Evolutionary conservation across 768 basidiomycete species (phyloP).

Genomic region (Russula vinacea): DNA sequence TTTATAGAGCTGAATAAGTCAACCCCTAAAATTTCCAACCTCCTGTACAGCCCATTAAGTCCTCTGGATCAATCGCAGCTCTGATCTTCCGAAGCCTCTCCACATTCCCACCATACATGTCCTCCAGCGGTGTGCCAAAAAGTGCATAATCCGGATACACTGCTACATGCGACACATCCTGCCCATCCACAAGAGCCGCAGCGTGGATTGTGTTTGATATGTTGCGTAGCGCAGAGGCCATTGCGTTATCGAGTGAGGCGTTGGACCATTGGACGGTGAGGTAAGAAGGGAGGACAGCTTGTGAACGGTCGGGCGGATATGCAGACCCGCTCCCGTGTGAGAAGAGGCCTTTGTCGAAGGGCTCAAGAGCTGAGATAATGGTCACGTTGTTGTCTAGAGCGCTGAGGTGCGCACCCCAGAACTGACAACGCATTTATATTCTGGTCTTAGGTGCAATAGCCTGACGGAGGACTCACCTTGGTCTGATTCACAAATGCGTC

Average conservation of each 20-base stretch:
- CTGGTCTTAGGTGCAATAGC: neutral
- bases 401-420: neutral
- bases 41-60: constrained; percentile 31
- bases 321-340: constrained; percentile 19
- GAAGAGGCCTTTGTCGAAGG: constrained; percentile 4
- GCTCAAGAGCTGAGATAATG: neutral
- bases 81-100: neutral
- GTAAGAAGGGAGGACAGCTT: constrained; percentile 7
- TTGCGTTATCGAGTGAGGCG: constrained; percentile 39
- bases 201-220: neutral
- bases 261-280: neutral
- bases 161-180: constrained; percentile 14
- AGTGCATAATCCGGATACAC: constrained; percentile 2
- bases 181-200: constrained; percentile 26
- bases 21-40: constrained; percentile 28
- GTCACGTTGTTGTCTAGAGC: neutral
- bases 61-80: constrained; percentile 24
- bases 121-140: constrained; percentile 1
- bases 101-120: neutral
- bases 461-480: neutral
- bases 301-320: constrained; percentile 19
- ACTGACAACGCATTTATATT: neutral
- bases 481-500: neutral
- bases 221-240: constrained; percentile 41
- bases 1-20: neutral